Percentiles rank a stretch among this genome's conserved stretches.
Conservation (phyloP, 345 rosid genomes). For the Iberis pinnata region DNA sequence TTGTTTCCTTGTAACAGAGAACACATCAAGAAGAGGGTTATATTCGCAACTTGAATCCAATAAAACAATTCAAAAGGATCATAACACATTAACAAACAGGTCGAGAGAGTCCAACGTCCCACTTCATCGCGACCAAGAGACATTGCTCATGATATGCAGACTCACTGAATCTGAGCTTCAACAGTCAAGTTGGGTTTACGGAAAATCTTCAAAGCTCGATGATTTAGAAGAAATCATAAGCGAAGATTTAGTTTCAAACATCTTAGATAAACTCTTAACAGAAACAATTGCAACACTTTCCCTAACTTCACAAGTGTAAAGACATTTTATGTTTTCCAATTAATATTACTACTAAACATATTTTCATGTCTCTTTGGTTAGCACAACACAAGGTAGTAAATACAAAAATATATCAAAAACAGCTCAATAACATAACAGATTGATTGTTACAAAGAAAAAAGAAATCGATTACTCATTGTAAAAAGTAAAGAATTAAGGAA, state of each 20-base stretch:
- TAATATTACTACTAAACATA: conserved; percentile 12
- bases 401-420: background rate
- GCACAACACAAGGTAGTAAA: no score
- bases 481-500: conserved; percentile 26
- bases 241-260: conserved; percentile 16
- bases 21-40: conserved; percentile 16
- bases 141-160: conserved; percentile 17
- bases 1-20: conserved; percentile 14
- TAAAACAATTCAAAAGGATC: conserved; percentile 8
- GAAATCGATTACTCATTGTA: conserved; percentile 18
- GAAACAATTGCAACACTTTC: conserved; percentile 29
- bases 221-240: conserved; percentile 19
- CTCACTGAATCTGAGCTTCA: conserved; percentile 16
- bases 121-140: conserved; percentile 16
- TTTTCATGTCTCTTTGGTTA: conserved; percentile 1
- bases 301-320: conserved; percentile 20
- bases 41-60: conserved; percentile 13
- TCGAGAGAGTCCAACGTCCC: background rate
- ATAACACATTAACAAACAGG: background rate
- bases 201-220: conserved; percentile 14
- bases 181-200: conserved; percentile 5
- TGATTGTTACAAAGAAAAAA: background rate
- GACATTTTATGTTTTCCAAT: conserved; percentile 20
- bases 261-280: conserved; percentile 31
- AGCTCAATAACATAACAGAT: background rate